Percentiles rank a stretch among this genome's conserved stretches.
Conservation (phyloP, 306 rosid genomes). For the Pyrus communis region DNA sequence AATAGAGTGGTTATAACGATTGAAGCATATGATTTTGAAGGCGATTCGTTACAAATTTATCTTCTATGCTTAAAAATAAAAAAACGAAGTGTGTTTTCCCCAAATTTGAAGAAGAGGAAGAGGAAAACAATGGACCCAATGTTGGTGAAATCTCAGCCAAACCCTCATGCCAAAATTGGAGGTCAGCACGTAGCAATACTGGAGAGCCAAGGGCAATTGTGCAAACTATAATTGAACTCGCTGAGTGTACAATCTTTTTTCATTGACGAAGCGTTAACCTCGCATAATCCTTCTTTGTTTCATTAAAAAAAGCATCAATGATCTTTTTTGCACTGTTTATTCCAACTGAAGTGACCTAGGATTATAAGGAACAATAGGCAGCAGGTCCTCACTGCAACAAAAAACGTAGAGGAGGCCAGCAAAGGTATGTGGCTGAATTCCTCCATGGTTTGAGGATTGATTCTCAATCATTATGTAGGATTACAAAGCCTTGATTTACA, state of each 20-base stretch:
- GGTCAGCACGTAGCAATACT: not conserved
- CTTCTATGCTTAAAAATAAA: too few relatives aligned
- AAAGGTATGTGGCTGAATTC: too few relatives aligned
- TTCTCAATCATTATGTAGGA: too few relatives aligned
- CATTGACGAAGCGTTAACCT: not conserved
- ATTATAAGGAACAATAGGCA: too few relatives aligned
- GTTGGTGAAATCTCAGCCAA: not conserved
- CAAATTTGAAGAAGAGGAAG: not conserved
- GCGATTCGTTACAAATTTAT: not conserved
- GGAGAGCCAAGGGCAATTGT: not conserved
- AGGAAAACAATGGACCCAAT: not conserved
- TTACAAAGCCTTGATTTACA: too few relatives aligned
- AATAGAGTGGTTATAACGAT: not conserved
- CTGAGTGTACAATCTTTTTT: not conserved
- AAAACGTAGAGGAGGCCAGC: too few relatives aligned
- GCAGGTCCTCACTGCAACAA: too few relatives aligned
- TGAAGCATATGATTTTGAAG: not conserved
- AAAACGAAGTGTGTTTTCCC: not conserved
- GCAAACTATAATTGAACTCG: not conserved
- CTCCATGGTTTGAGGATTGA: too few relatives aligned
- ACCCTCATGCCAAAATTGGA: slow-evolving; percentile 1
- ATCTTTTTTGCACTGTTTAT: not conserved
- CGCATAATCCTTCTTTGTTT: not conserved
- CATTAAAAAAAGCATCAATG: not conserved
- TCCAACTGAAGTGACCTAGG: not conserved